Evolutionary conservation across 352 stramenopile species (phyloP), one percentile per base, ranked within the genome.

Genomic region (Globisporangium cystogenes): DNA sequence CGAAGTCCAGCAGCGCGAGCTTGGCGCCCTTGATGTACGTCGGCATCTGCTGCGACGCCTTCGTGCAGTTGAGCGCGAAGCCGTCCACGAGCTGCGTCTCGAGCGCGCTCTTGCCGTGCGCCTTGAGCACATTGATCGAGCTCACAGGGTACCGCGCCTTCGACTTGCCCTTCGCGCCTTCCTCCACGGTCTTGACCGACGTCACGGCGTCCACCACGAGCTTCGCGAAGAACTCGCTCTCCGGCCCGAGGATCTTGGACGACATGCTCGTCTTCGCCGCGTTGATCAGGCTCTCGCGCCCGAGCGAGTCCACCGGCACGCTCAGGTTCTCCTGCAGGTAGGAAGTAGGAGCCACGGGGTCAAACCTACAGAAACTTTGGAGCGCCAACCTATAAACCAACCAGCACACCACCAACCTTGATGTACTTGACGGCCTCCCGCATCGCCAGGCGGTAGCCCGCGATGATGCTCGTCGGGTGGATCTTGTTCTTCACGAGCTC

Each of bases 71-170:
- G 14, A 99, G 85, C 23, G 96, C 96, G 72, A 99, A 99, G 41
- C 94, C 95, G 51, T 97, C 74, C 31, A 98, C 93, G 6, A 98
- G 72, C 59, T 96, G 70, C 42, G 79, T 94, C 76, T 97, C 87
- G 46, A 93, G 70, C 44, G 85, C 82, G 46, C 79, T 93, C 65
- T 94, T 92, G 43, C 90, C 90, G 62, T 97, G 87, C 14, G 96
- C 93, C 72, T 99, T 99, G 29, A 99, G 78, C 59, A 99, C 97
- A 70, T 99, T 98, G 62, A 99, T 98, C 18, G 97, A 91, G 31
- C 88, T 98, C 12, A 99, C 86, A 0, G 97, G 97, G 80, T 99
- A 99, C 51, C 88, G 95, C 27, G 83, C 67, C 56, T 89, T 81
- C 7, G 70, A 58, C 68, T 96, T 96, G 48, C 82, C 84, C 65